phyloP scores from a whole-genome alignment of 768 basidiomycete species.

The Collybiopsis luxurians region DNA sequence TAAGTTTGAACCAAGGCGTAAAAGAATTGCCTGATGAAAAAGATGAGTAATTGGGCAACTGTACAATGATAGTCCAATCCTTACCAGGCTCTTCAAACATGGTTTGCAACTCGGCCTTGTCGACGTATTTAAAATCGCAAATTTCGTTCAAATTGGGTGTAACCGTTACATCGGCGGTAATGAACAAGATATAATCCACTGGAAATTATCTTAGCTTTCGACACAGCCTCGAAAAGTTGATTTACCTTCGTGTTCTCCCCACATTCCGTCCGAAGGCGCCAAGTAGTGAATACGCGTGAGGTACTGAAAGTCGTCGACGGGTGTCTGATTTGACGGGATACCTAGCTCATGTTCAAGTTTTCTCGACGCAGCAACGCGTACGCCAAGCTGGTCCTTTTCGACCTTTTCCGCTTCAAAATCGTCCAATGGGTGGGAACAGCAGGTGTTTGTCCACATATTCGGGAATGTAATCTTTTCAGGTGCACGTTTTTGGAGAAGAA shows the following conservation, averaged over 20 bases:
- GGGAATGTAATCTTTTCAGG: slow-evolving; percentile 99
- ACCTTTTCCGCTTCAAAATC: slow-evolving; percentile 86
- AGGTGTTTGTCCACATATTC: slow-evolving; percentile 99
- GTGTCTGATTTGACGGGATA: slow-evolving; percentile 75
- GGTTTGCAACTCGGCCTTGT: slow-evolving; percentile 81
- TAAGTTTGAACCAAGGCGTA: slow-evolving; percentile 99
- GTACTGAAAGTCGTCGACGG: slow-evolving; percentile 87
- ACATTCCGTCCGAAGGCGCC: slow-evolving; percentile 86
- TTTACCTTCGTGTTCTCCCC: slow-evolving; percentile 98
- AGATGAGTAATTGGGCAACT: neutral
- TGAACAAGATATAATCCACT: slow-evolving; percentile 99
- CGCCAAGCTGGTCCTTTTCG: slow-evolving; percentile 77
- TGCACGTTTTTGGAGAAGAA: slow-evolving; percentile 92
- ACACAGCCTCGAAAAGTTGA: neutral
- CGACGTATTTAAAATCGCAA: slow-evolving; percentile 85
- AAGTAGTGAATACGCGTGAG: slow-evolving; percentile 96
- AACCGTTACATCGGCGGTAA: slow-evolving; percentile 85
- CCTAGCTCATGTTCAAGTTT: slow-evolving; percentile 98
- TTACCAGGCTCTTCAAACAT: slow-evolving; percentile 86
- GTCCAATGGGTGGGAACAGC: slow-evolving; percentile 94
- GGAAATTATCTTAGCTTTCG: slow-evolving; percentile 6
- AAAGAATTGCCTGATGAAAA: slow-evolving; percentile 68
- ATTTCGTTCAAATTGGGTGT: slow-evolving; percentile 89
- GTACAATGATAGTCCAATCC: slow-evolving; percentile 13
- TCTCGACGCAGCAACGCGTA: slow-evolving; percentile 85